Evolutionary conservation across 2,329 filamentous ascomycete species (phyloP), one percentile per base, ranked within the genome.

Genomic region (Westerdykella ornata): DNA sequence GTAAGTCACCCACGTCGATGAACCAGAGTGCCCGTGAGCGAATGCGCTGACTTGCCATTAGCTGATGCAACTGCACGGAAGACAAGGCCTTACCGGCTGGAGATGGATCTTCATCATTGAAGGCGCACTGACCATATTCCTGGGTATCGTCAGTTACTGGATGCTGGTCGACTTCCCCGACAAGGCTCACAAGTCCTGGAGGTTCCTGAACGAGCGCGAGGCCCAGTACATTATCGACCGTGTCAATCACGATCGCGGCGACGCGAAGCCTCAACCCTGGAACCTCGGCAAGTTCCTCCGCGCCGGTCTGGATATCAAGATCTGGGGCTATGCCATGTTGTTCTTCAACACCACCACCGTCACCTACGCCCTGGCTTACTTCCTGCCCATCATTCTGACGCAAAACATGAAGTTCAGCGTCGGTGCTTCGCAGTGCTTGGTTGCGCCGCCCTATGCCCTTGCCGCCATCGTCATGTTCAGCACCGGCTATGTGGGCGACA

Each of bases 351-450:
- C 78, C 2, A 88, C 85, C 0, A 85, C 84, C 9, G 76, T 85
- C 38, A 75, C 76, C 1, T 92, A 92, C 60, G 80, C 85, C 0
- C 75, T 92, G 7, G 82, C 84, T 2, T 90, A 85, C 63, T 90
- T 89, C 58, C 67, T 89, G 3, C 85, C 86, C 5, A 78, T 89
- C 54, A 85, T 92, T 52, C 77, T 94, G 5, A 57, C 59, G 7
- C 49, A 66, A 17, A 73, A 74, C 14, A 77, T 89, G 71, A 75
- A 77, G 12, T 89, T 86, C 69, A 70, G 65, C 35, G 70, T 82
- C 4, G 81, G 73, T 6, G 70, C 70, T 37, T 71, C 83, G 0
- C 84, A 88, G 63, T 86, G 83, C 57, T 77, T 89, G 4, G 74
- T 82, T 3, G 83, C 85, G 0, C 63, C 63, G 2, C 62, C 63